Conservation (phyloP, 2,329 filamentous ascomycete species). For the Clarireedia monteithiana region DNA sequence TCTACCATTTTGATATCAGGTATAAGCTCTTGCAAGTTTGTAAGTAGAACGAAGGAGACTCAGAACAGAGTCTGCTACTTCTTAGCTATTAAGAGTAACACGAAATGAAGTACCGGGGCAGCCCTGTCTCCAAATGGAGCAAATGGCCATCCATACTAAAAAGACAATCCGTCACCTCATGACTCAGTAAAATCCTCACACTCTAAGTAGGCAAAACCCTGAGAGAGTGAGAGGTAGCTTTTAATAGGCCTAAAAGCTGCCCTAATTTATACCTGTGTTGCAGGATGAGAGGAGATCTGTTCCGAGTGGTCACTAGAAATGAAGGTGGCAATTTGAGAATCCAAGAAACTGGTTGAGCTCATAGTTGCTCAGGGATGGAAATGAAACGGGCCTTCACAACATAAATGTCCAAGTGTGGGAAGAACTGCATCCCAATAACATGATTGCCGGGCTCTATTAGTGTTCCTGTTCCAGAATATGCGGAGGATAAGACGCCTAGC, state of each 20-base stretch:
- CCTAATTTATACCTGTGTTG: not conserved
- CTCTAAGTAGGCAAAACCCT: conserved; percentile 16
- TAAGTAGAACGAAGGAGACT: not conserved
- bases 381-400: not conserved
- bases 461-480: not conserved
- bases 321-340: not conserved
- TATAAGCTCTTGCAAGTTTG: not conserved
- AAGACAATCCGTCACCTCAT: conserved; percentile 16
- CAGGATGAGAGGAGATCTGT: not conserved
- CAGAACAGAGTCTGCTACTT: not conserved
- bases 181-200: conserved; percentile 15
- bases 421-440: not conserved
- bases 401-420: not conserved
- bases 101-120: not conserved
- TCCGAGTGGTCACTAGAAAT: not conserved
- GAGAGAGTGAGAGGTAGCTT: not conserved
- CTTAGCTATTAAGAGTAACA: not conserved
- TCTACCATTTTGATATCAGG: not conserved
- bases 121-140: not conserved
- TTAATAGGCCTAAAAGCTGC: not conserved
- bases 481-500: not conserved
- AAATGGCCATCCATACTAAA: not conserved
- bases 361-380: not conserved
- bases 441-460: not conserved
- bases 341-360: not conserved